Conservation (phyloP, 2,329 filamentous ascomycete genomes). For the Aspergillus sp. region DNA sequence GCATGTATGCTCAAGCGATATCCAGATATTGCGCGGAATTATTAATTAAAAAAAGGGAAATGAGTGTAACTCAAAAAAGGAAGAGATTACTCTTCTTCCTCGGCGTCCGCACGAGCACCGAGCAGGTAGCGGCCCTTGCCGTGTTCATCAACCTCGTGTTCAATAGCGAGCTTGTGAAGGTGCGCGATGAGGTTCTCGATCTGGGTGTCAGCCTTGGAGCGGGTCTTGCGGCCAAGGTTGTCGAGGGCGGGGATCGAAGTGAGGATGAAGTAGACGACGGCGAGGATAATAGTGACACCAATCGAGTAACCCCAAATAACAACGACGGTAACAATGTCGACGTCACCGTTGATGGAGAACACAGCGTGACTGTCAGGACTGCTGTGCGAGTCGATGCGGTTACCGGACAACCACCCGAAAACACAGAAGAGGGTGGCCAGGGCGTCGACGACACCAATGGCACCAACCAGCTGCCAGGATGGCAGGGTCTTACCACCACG, state of each 20-base stretch:
- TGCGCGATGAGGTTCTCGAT: conserved; percentile 48
- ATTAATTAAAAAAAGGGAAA: conserved; percentile 14
- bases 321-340: conserved; percentile 49
- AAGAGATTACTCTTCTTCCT: conserved; percentile 37
- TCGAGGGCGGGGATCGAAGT: conserved; percentile 39
- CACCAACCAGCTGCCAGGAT: conserved; percentile 63
- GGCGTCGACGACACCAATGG: conserved; percentile 64
- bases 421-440: conserved; percentile 65
- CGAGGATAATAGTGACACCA: conserved; percentile 46
- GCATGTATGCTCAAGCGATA: conserved; percentile 27
- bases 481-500: conserved; percentile 70
- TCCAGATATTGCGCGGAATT: conserved; percentile 20
- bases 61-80: conserved; percentile 10
- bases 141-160: conserved; percentile 42
- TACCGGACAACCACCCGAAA: conserved; percentile 64
- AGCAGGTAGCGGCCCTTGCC: conserved; percentile 40
- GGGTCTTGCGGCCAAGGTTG: conserved; percentile 46
- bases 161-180: conserved; percentile 45
- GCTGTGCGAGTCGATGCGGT: conserved; percentile 25
- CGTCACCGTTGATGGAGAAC: conserved; percentile 44
- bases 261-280: conserved; percentile 45
- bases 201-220: conserved; percentile 44
- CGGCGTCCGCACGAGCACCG: conserved; percentile 35
- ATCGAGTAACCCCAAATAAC: conserved; percentile 48
- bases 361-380: conserved; percentile 14